Evolutionary conservation across 2,329 filamentous ascomycete genomes (phyloP).

Genomic region (Pyrenophora teres): DNA sequence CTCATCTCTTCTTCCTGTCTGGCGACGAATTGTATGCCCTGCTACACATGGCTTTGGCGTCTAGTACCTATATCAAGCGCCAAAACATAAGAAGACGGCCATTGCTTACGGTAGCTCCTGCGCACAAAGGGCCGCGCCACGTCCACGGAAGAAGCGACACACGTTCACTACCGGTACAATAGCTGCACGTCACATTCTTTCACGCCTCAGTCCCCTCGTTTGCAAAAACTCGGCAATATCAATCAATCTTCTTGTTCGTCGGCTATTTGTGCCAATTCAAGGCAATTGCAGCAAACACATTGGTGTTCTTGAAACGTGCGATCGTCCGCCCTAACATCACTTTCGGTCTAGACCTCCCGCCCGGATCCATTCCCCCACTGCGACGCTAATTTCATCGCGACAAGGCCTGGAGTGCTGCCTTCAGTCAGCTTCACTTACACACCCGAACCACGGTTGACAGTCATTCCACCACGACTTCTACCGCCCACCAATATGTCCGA

Average conservation of each 20-base stretch:
- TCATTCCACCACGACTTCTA: background rate
- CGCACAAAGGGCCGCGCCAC: constrained; percentile 14
- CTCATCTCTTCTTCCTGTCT: too few species aligned
- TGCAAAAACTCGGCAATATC: too few species aligned
- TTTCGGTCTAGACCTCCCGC: constrained; percentile 5
- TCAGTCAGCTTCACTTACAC: constrained; percentile 1
- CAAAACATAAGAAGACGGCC: background rate
- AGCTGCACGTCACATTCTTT: background rate
- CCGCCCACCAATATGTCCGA: constrained; percentile 7
- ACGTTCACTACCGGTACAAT: background rate
- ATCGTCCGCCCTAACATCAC: background rate
- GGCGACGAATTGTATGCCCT: too few species aligned
- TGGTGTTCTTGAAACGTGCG: background rate
- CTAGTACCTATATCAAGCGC: too few species aligned
- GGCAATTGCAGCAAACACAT: too few species aligned
- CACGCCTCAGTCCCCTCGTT: background rate
- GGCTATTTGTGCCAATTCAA: too few species aligned
- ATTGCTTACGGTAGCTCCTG: constrained; percentile 6
- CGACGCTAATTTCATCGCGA: constrained; percentile 2
- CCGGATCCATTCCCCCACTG: background rate
- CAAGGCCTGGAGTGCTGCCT: constrained; percentile 3
- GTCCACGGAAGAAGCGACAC: background rate
- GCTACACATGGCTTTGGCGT: too few species aligned
- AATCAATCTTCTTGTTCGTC: too few species aligned
- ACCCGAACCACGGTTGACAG: constrained; percentile 1